A percentile compares a stretch with the other conserved stretches of the same genome.
Conservation (phyloP, 2,329 filamentous ascomycete species). For the Penicillium sp. region DNA sequence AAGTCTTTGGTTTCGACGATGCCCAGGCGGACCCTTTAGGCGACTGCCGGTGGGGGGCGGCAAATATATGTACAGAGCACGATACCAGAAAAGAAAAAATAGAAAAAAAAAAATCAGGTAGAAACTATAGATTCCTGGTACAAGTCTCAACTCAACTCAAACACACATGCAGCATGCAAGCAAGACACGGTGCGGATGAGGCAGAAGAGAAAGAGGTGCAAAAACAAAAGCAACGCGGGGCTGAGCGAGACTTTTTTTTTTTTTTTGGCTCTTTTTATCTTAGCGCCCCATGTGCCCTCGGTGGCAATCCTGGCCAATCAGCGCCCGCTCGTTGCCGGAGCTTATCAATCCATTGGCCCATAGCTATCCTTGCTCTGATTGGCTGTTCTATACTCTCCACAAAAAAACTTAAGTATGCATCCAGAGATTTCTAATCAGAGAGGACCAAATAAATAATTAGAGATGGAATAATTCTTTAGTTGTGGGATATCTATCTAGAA, state of each 20-base stretch:
- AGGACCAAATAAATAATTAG: too few species aligned
- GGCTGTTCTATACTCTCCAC: too few species aligned
- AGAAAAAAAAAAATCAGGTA: neutral
- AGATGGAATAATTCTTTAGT: too few species aligned
- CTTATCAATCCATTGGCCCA: constrained; percentile 12
- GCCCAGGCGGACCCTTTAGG: constrained; percentile 7
- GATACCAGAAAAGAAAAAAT: neutral
- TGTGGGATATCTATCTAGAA: too few species aligned
- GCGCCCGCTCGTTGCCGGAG: neutral
- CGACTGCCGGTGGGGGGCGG: neutral
- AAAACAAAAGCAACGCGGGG: constrained; percentile 8
- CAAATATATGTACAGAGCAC: constrained; percentile 10
- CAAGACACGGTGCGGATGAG: neutral
- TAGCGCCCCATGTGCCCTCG: constrained; percentile 3
- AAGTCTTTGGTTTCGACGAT: neutral
- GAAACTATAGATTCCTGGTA: neutral
- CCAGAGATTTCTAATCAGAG: too few species aligned
- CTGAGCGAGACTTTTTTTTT: constrained; percentile 9
- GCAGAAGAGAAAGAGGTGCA: neutral
- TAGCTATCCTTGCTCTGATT: neutral
- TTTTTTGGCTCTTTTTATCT: constrained; percentile 10
- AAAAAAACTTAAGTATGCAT: too few species aligned
- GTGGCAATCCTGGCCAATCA: constrained; percentile 10
- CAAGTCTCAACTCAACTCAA: neutral
- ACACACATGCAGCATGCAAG: neutral